phyloP scores from a whole-genome alignment of 805 yeast genomes.

The Barnettozyma populi region DNA sequence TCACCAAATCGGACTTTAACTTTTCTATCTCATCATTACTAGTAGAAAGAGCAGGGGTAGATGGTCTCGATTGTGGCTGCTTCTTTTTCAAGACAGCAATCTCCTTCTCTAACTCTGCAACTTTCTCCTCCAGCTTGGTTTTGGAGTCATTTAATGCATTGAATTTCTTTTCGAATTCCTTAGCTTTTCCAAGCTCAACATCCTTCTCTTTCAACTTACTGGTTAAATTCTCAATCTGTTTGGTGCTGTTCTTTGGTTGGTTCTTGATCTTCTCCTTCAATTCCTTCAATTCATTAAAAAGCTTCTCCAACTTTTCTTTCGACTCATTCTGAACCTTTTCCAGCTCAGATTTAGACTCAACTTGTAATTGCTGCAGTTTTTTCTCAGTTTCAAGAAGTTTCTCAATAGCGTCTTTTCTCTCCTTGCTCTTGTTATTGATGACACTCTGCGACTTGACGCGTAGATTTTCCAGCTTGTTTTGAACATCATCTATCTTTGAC shows the following conservation, averaged over 20 bases:
- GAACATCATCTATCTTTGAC: constrained; percentile 20
- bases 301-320: constrained; percentile 5
- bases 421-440: constrained; percentile 20
- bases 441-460: constrained; percentile 27
- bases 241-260: constrained; percentile 1
- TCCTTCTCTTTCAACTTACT: constrained; percentile 20
- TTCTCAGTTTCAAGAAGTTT: constrained; percentile 17
- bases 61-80: neutral
- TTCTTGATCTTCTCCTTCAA: constrained; percentile 10
- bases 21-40: constrained; percentile 6
- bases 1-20: constrained; percentile 5
- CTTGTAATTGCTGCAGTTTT: constrained; percentile 11
- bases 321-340: constrained; percentile 7
- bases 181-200: constrained; percentile 26
- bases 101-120: constrained; percentile 13
- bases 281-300: constrained; percentile 19
- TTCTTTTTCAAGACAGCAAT: constrained; percentile 10
- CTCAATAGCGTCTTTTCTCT: constrained; percentile 14
- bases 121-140: constrained; percentile 28
- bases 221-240: constrained; percentile 11
- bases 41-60: neutral
- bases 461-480: constrained; percentile 17
- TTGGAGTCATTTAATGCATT: constrained; percentile 29
- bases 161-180: constrained; percentile 34
- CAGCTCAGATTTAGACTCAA: constrained; percentile 12